Base-by-base conservation (phyloP, 805 yeast species). In the Pichia gijzeniarum region DNA sequence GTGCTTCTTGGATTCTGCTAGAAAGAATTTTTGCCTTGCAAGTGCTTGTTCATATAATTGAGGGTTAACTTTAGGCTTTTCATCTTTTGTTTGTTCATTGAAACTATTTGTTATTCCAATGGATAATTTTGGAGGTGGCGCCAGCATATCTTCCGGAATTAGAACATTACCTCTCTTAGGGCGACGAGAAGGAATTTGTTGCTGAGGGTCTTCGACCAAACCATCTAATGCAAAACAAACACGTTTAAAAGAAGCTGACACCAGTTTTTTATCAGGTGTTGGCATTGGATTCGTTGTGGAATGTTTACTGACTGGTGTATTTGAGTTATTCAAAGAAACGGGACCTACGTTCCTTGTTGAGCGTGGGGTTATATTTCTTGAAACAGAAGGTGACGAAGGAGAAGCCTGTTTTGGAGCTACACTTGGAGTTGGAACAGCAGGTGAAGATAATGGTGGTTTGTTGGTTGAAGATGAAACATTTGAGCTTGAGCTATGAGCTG, bases 1-100 rank as follows among this genome's bases (percentile, higher is more conserved):
- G 63, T 83, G 91, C 49, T 76, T 79, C 27, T 74, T 78, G 1
- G 90, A 77, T 57, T 83, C 89, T 21, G 72, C 60, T 17, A 74
- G 54, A 1, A 82, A 77, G 41, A 67, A 58, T 33, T 64, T 70
- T 50, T 81, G 85, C 17, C 77, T 70, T 20, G 79, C 85, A n/a
- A 76, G 54, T 0, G 89, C 89, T 34, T 70, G 49, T 38, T 67
- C 68, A 42, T 82, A 62, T 43, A 80, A 80, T 32, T 69, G 69
- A 34, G 72, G 73, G 34, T 74, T 64, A 48, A 62, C 67, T 41
- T 56, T 60, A 2, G 60, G 60, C 17, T 46, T 53, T 39, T 55
- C 61, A 34, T 57, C 60, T 25, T 61, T 46, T 20, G 57, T 40
- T 40, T 54, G 54, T 36, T 64, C 62, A 17, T 67, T 54, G 39